Evolutionary conservation across 495 filamentous ascomycete genomes (phyloP).

Genomic region (Penicillium crystallinum): DNA sequence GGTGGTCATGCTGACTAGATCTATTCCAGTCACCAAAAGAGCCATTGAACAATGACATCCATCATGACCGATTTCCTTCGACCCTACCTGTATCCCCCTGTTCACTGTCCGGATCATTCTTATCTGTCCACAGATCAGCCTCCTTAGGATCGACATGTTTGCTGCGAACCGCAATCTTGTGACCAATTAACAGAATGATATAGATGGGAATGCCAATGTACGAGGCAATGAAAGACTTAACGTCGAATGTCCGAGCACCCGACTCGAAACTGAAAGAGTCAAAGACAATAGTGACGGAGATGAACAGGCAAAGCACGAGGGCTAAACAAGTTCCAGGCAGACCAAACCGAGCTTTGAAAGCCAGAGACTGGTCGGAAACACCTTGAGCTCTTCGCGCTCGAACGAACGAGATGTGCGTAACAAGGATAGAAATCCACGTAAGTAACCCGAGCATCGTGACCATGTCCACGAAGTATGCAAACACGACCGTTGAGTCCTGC

Average conservation of each 20-base stretch:
- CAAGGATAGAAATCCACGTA: constrained; percentile 68
- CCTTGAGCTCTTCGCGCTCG: constrained; percentile 63
- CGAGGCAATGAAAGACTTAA: constrained; percentile 66
- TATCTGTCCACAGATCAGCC: constrained; percentile 59
- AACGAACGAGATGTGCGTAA: constrained; percentile 74
- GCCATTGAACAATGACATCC: neutral
- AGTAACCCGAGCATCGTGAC: constrained; percentile 69
- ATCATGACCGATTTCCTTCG: neutral
- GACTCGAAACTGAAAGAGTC: constrained; percentile 49
- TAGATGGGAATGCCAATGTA: constrained; percentile 78
- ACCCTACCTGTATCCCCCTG: neutral
- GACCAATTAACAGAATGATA: constrained; percentile 60
- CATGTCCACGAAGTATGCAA: constrained; percentile 73
- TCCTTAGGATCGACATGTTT: constrained; percentile 47
- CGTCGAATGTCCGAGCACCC: constrained; percentile 45
- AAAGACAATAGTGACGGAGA: constrained; percentile 68
- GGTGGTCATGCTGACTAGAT: neutral
- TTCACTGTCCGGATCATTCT: neutral
- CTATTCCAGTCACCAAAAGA: neutral
- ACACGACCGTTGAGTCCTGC: constrained; percentile 57
- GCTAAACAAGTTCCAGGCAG: constrained; percentile 60
- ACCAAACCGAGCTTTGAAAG: constrained; percentile 70
- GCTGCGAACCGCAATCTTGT: constrained; percentile 53
- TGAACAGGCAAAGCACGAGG: constrained; percentile 60
- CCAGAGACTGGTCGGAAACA: constrained; percentile 54